phyloP scores from a whole-genome alignment of 345 rosid genomes.

The Aethionema arabicum region DNA sequence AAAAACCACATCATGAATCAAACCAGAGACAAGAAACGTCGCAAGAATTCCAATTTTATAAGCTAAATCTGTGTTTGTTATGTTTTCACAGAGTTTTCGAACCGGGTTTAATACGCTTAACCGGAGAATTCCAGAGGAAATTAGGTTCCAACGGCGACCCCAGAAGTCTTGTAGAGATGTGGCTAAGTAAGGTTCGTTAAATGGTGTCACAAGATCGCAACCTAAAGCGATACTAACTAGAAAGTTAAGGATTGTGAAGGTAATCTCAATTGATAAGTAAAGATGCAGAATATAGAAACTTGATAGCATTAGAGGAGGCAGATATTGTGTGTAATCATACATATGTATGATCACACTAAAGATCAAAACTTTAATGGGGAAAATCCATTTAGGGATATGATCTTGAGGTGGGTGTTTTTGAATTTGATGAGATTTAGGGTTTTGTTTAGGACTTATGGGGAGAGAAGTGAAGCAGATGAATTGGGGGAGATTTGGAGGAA shows the following conservation, averaged over 20 bases:
- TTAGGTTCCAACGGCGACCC: constrained; percentile 56
- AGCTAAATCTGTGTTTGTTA: not conserved
- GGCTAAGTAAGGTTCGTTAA: constrained; percentile 41
- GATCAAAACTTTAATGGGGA: too few relatives aligned
- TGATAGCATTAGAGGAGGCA: constrained; percentile 6
- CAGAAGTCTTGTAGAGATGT: constrained; percentile 58
- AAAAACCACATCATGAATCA: constrained; percentile 31
- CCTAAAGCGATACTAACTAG: constrained; percentile 12
- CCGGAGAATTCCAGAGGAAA: constrained; percentile 40
- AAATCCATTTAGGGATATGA: constrained; percentile 9
- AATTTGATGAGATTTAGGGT: constrained; percentile 6
- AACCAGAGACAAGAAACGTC: constrained; percentile 24
- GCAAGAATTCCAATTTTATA: not conserved
- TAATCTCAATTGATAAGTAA: constrained; percentile 30
- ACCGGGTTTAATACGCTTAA: constrained; percentile 41
- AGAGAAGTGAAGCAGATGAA: constrained; percentile 33
- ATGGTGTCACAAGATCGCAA: constrained; percentile 38
- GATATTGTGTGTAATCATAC: not conserved
- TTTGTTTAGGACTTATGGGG: constrained; percentile 35
- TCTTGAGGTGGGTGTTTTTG: not conserved
- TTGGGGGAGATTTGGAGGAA: constrained; percentile 1
- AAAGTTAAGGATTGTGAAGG: constrained; percentile 23
- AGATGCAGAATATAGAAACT: not conserved
- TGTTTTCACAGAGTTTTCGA: not conserved
- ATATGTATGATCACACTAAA: too few relatives aligned